Conservation (phyloP, 768 basidiomycete species). For the Punctularia strigosozonata region DNA sequence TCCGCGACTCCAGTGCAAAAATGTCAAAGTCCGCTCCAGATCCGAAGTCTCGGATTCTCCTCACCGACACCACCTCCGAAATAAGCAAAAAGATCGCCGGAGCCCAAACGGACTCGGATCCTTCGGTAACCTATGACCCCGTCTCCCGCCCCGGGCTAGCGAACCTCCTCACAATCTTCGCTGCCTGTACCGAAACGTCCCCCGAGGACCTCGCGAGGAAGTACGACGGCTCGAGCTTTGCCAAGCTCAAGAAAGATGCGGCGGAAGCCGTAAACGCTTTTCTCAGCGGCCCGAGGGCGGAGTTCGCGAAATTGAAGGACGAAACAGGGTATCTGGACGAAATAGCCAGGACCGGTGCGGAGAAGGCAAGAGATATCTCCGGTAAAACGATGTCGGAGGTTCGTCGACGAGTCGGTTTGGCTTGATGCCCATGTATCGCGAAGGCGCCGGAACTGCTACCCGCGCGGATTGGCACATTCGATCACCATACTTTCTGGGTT, state of each 20-base stretch:
- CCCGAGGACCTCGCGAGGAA: conserved; percentile 31
- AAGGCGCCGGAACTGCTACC: too few relatives aligned
- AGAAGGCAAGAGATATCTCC: conserved; percentile 51
- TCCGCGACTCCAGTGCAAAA: conserved; percentile 75
- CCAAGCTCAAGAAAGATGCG: conserved; percentile 62
- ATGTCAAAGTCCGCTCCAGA: conserved; percentile 94
- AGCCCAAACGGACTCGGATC: conserved; percentile 78
- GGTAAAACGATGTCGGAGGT: conserved; percentile 56
- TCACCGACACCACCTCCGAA: conserved; percentile 58
- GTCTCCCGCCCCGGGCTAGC: conserved; percentile 67
- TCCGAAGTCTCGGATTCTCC: conserved; percentile 67
- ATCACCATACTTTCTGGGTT: too few relatives aligned
- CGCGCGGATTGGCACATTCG: too few relatives aligned
- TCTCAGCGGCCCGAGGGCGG: conserved; percentile 52
- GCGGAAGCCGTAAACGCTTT: conserved; percentile 59
- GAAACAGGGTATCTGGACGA: conserved; percentile 50
- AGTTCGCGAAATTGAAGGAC: conserved; percentile 50
- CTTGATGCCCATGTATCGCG: too few relatives aligned
- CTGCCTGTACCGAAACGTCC: conserved; percentile 50
- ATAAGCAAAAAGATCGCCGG: conserved; percentile 63
- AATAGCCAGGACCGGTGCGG: conserved; percentile 54
- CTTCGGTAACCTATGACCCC: conserved; percentile 74
- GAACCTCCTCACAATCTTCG: conserved; percentile 72
- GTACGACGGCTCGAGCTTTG: conserved; percentile 48
- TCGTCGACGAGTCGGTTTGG: conserved; percentile 50